phyloP scores from a whole-genome alignment of 495 filamentous ascomycete species.

The Podospora fimiseda region DNA sequence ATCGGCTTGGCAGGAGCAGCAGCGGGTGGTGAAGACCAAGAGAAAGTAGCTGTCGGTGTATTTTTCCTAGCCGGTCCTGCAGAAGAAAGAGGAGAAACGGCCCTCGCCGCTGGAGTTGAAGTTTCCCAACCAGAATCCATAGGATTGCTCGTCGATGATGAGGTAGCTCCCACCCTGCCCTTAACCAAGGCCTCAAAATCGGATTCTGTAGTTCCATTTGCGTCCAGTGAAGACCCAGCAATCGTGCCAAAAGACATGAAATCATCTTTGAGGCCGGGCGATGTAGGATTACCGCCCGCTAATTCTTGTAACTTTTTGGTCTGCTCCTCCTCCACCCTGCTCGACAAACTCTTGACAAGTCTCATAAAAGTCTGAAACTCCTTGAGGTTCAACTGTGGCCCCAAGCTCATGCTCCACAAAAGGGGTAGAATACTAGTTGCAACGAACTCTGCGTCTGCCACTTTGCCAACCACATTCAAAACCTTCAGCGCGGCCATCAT shows the following conservation, averaged over 20 bases:
- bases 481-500: constrained; percentile 92
- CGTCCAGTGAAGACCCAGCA: constrained; percentile 42
- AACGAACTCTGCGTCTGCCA: constrained; percentile 87
- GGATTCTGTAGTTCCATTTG: constrained; percentile 50
- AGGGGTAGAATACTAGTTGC: constrained; percentile 85
- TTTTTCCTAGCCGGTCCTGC: constrained; percentile 18
- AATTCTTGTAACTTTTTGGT: constrained; percentile 80
- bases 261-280: constrained; percentile 41
- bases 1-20: constrained; percentile 22
- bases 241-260: constrained; percentile 54
- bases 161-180: constrained; percentile 46
- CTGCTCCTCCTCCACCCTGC: constrained; percentile 80
- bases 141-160: constrained; percentile 20
- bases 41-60: constrained; percentile 43
- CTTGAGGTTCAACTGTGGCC: constrained; percentile 74
- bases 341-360: constrained; percentile 73
- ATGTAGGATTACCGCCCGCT: constrained; percentile 39
- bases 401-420: constrained; percentile 87
- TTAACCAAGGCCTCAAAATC: constrained; percentile 87
- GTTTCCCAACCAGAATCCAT: constrained; percentile 42
- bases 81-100: constrained; percentile 13
- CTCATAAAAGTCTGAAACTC: constrained; percentile 88
- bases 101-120: constrained; percentile 16
- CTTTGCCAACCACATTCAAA: constrained; percentile 69
- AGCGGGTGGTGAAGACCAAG: constrained; percentile 48